Conservation (phyloP, 2,329 filamentous ascomycete species). For the Cladosporium sp. region DNA sequence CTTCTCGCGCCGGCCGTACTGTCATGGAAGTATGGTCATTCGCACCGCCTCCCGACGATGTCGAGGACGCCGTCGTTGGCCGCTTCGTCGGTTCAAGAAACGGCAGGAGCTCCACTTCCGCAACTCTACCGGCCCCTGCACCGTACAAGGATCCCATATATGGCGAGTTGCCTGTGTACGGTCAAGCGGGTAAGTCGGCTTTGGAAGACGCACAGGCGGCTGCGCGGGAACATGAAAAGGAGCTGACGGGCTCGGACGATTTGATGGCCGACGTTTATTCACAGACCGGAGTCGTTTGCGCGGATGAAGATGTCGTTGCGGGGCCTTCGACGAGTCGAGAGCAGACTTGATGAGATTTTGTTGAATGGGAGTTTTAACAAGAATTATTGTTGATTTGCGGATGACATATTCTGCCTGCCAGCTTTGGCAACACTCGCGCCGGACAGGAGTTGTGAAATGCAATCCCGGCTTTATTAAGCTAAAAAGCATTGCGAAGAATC, state of each 20-base stretch:
- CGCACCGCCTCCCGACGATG: constrained; percentile 68
- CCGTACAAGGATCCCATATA: constrained; percentile 28
- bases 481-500: no score
- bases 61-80: constrained; percentile 10
- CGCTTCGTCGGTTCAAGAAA: constrained; percentile 3
- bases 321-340: neutral
- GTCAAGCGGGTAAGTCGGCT: neutral
- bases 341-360: neutral
- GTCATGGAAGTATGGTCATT: constrained; percentile 99
- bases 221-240: neutral
- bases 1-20: constrained; percentile 75
- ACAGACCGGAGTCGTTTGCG: constrained; percentile 5
- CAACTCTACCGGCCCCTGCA: constrained; percentile 5
- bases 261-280: constrained; percentile 24
- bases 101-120: constrained; percentile 10
- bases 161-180: constrained; percentile 24
- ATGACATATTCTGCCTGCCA: no score
- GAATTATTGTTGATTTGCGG: no score
- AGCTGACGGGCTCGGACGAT: constrained; percentile 19
- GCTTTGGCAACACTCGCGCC: no score
- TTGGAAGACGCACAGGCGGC: neutral
- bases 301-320: neutral
- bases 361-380: no score
- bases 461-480: no score
- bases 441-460: no score